A percentile compares a stretch with the other conserved stretches of the same genome.
These are phyloP conservation scores for Cyberlindnera euphorbiiphila DNA, from an alignment of 805 yeast species.

Conservation along the genomic window DNA sequence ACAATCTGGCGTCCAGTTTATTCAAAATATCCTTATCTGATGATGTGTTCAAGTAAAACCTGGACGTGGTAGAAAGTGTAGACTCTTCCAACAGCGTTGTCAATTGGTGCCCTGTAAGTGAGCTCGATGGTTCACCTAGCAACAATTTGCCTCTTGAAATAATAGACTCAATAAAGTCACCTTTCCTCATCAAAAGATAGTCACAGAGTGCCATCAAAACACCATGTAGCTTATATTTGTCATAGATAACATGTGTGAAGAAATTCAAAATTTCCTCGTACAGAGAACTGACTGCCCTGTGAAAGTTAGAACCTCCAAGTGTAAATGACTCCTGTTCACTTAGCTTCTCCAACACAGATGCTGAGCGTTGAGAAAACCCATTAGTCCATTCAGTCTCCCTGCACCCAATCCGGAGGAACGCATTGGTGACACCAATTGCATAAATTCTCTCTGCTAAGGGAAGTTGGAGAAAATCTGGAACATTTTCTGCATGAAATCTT, in stretches of 20 bases:
- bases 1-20: conserved; percentile 76
- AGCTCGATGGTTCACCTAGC: conserved; percentile 58
- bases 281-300: conserved; percentile 37
- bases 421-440: conserved; percentile 69
- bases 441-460: conserved; percentile 43
- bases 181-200: conserved; percentile 65
- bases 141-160: conserved; percentile 49
- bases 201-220: conserved; percentile 63
- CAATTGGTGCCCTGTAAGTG: conserved; percentile 61
- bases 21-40: conserved; percentile 39
- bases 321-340: conserved; percentile 2
- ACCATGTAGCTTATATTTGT: conserved; percentile 43
- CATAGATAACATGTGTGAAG: conserved; percentile 46
- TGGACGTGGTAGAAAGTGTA: conserved; percentile 48
- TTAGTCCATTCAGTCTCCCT: conserved; percentile 64
- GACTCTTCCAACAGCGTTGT: conserved; percentile 64
- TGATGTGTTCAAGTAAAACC: conserved; percentile 33
- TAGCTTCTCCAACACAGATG: conserved; percentile 29
- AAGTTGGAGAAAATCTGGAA: conserved; percentile 43
- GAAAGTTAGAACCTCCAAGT: conserved; percentile 23
- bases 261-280: conserved; percentile 50
- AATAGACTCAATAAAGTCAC: conserved; percentile 76
- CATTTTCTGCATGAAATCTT: conserved; percentile 28
- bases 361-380: conserved; percentile 20
- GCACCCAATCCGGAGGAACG: conserved; percentile 62